Evolutionary conservation across 2,329 filamentous ascomycete species (phyloP).

Genomic region (Cordyceps farinosa): DNA sequence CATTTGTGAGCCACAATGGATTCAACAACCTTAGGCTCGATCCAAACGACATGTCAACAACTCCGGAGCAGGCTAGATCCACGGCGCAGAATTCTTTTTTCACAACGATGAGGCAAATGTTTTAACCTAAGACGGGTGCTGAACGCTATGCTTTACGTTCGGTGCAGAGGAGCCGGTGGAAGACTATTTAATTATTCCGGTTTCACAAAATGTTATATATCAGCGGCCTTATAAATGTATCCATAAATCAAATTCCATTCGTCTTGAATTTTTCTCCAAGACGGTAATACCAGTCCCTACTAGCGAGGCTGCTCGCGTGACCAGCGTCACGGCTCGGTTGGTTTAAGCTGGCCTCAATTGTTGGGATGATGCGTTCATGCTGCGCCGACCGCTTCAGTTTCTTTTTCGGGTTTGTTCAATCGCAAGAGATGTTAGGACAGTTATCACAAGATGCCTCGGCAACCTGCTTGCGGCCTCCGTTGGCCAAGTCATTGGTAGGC

Average conservation of each 20-base stretch:
- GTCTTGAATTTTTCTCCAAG: neutral
- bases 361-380: neutral
- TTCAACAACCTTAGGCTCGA: conserved; percentile 1
- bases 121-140: neutral
- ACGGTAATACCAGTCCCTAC: too few species aligned
- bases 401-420: neutral
- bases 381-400: neutral
- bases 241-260: neutral
- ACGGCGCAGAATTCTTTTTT: neutral
- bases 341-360: neutral
- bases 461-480: neutral
- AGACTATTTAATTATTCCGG: neutral
- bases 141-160: neutral
- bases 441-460: conserved; percentile 3
- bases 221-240: neutral
- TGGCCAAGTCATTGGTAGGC: neutral
- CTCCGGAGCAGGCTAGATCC: neutral
- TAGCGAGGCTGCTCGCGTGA: neutral
- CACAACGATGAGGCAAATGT: conserved; percentile 7
- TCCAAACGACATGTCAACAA: neutral
- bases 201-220: neutral
- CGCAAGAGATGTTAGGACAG: neutral
- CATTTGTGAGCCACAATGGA: conserved; percentile 1
- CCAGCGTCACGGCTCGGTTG: neutral
- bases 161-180: neutral